Base-by-base conservation (phyloP, 768 basidiomycete species). In the Austroboletus festivus region DNA sequence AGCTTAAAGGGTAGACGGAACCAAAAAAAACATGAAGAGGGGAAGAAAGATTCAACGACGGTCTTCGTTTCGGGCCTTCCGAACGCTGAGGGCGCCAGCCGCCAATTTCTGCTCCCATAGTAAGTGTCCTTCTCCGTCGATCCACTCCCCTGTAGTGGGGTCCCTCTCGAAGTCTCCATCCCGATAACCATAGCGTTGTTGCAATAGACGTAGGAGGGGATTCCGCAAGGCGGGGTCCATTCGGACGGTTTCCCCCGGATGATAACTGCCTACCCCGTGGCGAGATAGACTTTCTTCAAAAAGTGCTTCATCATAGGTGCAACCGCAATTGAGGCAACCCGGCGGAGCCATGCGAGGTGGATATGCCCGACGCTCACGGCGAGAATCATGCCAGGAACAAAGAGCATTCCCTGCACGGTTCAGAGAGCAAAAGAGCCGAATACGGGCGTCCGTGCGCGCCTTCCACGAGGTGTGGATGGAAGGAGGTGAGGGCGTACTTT, bases 181-280 rank as follows among this genome's bases (percentile, higher is more conserved):
- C 46, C 78, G 78, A 67, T 93, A 93, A 22, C 77, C 78, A 60
- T 88, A 93, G 34, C 89, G 78, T 54, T 77, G 61, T 63, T 89
- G 73, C 26, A 93, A 71, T 26, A 93, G 71, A 66, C 74, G 79
- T 51, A 92, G 74, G 38, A 92, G 76, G 23, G 89, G 86, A 52
- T 91, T 91, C 34, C 89, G 80, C 50, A 93, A 71, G 30, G 85
- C 88, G 10, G 89, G 89, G 59, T 93, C 89, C 89, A 93, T 92
- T 60, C 89, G 83, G 42, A 92, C 89, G 47, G 67, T 83, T 64
- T 91, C 90, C 44, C 89, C 90, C 0, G 89, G 90, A 52, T 80
- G 80, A 59, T 91, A 92, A 62, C 84, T 83, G 21, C 89, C 89
- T 15, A 93, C 87, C 5, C 74, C 76, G 51, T 92, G 88, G 19